Conservation (phyloP, 192 early-diverging fungal species). For the Allomyces macrogynus region DNA sequence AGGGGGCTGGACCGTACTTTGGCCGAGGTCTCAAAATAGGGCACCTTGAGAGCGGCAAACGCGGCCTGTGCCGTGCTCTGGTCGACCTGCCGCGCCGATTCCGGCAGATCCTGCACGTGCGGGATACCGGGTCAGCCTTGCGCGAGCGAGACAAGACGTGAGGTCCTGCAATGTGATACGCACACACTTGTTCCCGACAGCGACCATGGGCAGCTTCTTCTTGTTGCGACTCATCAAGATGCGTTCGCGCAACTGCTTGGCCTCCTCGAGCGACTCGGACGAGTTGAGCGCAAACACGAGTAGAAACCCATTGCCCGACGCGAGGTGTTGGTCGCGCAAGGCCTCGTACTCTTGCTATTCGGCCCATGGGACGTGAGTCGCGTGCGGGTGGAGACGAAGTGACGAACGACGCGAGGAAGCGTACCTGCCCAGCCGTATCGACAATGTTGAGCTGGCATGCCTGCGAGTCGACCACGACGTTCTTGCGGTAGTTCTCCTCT, state of each 20-base stretch:
- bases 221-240: conserved; percentile 33
- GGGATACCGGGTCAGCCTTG: too few relatives aligned
- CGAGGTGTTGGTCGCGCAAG: conserved; percentile 31
- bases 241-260: conserved; percentile 33
- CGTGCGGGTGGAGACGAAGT: background rate
- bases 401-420: background rate
- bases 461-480: conserved; percentile 20
- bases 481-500: conserved; percentile 39
- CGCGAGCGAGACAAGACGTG: too few relatives aligned
- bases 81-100: conserved; percentile 21
- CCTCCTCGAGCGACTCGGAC: conserved; percentile 25
- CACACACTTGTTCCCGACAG: conserved; percentile 39
- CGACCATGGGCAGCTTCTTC: conserved; percentile 27
- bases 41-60: conserved; percentile 22
- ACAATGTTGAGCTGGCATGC: conserved; percentile 27
- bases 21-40: conserved; percentile 28
- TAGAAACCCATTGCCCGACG: conserved; percentile 32
- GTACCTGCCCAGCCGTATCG: conserved; percentile 33
- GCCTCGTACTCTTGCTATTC: conserved; percentile 30
- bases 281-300: conserved; percentile 35
- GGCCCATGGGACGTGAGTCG: background rate
- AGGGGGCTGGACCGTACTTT: conserved; percentile 16
- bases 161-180: conserved; percentile 1
- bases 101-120: conserved; percentile 23
- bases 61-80: conserved; percentile 12